Conservation (phyloP, 2,329 filamentous ascomycete species). For the Epichloe sp. region DNA sequence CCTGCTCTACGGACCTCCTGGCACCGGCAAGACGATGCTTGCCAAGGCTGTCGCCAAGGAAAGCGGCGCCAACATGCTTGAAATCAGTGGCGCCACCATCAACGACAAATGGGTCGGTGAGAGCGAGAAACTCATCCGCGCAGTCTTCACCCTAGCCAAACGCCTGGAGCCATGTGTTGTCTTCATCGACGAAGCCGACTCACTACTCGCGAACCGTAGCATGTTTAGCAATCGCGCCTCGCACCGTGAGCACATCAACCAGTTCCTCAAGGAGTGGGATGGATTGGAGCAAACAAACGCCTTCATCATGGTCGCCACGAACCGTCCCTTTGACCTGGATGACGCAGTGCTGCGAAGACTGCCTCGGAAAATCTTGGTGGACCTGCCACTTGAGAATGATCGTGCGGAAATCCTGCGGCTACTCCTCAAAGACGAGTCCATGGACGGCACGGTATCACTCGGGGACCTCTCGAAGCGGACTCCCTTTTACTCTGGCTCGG, state of each 20-base stretch:
- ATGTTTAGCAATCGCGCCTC: slow-evolving; percentile 51
- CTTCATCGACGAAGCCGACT: slow-evolving; percentile 94
- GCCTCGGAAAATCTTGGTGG: slow-evolving; percentile 59
- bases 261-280: slow-evolving; percentile 95
- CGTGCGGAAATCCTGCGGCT: slow-evolving; percentile 57
- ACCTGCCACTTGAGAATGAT: slow-evolving; percentile 55
- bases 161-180: slow-evolving; percentile 87
- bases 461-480: slow-evolving; percentile 51
- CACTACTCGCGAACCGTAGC: slow-evolving; percentile 69
- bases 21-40: slow-evolving; percentile 60
- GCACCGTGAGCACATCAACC: slow-evolving; percentile 86
- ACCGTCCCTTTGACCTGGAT: slow-evolving; percentile 88
- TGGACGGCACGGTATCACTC: slow-evolving; percentile 50
- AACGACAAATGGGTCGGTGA: slow-evolving; percentile 96
- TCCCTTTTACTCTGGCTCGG: slow-evolving; percentile 68
- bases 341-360: slow-evolving; percentile 70
- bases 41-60: slow-evolving; percentile 58
- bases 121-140: slow-evolving; percentile 88
- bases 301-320: slow-evolving; percentile 97
- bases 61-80: slow-evolving; percentile 60
- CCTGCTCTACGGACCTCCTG: slow-evolving; percentile 77
- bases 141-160: slow-evolving; percentile 81
- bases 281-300: slow-evolving; percentile 70
- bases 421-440: slow-evolving; percentile 53
- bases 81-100: slow-evolving; percentile 80